A percentile compares a stretch with the other conserved stretches of the same genome.
phyloP scores from a whole-genome alignment of 768 basidiomycete genomes.

The Naganishia vishniacii region DNA sequence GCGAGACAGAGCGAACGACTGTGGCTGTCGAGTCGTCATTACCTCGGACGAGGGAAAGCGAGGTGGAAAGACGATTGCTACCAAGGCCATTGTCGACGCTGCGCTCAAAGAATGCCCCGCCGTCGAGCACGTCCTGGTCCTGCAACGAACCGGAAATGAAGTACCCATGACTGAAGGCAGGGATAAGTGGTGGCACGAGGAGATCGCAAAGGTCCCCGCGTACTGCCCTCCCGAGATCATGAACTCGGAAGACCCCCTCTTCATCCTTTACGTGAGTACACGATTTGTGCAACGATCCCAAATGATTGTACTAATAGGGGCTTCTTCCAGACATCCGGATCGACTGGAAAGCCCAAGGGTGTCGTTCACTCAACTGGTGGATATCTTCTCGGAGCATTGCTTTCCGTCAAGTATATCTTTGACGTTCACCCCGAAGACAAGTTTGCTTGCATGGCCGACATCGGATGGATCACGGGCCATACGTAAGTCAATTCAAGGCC shows the following conservation, averaged over 20 bases:
- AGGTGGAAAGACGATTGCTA: constrained; percentile 87
- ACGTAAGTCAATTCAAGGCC: constrained; percentile 54
- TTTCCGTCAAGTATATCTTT: constrained; percentile 96
- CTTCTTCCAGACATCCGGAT: constrained; percentile 71
- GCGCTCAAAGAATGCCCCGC: constrained; percentile 76
- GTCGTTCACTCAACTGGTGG: constrained; percentile 62
- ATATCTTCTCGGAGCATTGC: constrained; percentile 82
- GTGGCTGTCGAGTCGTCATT: constrained; percentile 81
- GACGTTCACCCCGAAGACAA: constrained; percentile 94
- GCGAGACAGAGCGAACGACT: constrained; percentile 85
- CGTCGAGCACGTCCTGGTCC: constrained; percentile 85
- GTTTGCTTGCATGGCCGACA: constrained; percentile 97
- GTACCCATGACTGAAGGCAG: constrained; percentile 76
- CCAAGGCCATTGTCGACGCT: constrained; percentile 66
- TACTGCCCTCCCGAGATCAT: constrained; percentile 87
- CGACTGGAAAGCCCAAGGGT: constrained; percentile 94
- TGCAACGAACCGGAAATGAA: constrained; percentile 75
- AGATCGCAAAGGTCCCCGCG: constrained; percentile 69
- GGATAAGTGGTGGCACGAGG: constrained; percentile 97
- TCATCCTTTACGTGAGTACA: constrained; percentile 90
- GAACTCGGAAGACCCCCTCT: constrained; percentile 89
- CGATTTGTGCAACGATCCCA: neutral
- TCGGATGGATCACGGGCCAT: constrained; percentile 98
- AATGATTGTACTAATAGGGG: constrained; percentile 23
- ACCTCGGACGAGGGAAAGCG: constrained; percentile 91